Conservation (phyloP, 2,329 filamentous ascomycete genomes). For the Xylariaceae sp. region DNA sequence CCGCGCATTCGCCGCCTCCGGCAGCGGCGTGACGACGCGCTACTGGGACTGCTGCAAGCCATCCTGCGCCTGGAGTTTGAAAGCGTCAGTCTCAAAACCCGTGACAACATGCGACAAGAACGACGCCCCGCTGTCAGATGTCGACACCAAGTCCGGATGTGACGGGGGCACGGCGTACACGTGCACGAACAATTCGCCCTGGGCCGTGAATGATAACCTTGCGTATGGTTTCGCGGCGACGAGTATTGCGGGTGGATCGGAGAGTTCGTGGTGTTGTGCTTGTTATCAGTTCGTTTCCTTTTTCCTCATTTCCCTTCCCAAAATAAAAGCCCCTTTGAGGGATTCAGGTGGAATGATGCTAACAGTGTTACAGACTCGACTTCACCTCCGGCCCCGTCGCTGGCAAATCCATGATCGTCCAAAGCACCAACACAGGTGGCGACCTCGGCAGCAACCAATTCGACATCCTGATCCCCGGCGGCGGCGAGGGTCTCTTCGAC, state of each 20-base stretch:
- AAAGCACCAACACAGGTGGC: conserved; percentile 52
- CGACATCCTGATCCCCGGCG: conserved; percentile 44
- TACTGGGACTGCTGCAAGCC: conserved; percentile 55
- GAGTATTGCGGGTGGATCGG: conserved; percentile 40
- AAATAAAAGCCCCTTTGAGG: too few species aligned
- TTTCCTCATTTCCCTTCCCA: too few species aligned
- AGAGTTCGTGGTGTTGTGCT: conserved; percentile 49
- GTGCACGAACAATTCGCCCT: conserved; percentile 49
- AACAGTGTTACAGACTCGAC: conserved; percentile 22
- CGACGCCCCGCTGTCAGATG: conserved; percentile 41
- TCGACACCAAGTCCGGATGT: conserved; percentile 42
- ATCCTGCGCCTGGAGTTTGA: conserved; percentile 47
- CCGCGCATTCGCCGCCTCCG: conserved; percentile 17
- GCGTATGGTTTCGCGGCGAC: conserved; percentile 54
- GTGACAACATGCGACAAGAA: conserved; percentile 42
- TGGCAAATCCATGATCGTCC: conserved; percentile 53
- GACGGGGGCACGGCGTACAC: conserved; percentile 46
- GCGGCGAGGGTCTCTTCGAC: conserved; percentile 46
- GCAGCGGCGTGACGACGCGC: conserved; percentile 29
- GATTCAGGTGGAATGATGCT: too few species aligned
- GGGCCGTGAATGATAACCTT: conserved; percentile 44
- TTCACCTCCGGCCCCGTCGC: conserved; percentile 39
- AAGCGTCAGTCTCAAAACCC: conserved; percentile 39
- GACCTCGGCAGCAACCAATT: conserved; percentile 49
- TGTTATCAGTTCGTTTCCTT: conserved; percentile 46